These are phyloP conservation scores for Articulospora tetracladia DNA, from an alignment of 495 filamentous ascomycete genomes.

Conservation along the genomic window DNA sequence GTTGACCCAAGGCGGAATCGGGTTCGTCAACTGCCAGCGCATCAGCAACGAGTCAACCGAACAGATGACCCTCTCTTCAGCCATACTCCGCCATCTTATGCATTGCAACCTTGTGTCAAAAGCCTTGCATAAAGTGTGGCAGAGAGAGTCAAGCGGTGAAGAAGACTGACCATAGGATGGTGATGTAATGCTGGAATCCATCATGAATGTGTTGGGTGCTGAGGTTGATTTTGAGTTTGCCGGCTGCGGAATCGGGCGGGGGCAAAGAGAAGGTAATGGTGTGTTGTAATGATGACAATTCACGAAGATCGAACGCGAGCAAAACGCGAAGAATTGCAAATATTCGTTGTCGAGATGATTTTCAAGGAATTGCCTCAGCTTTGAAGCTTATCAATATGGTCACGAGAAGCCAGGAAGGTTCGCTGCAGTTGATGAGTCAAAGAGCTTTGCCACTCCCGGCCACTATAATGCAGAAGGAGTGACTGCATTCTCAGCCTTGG, in stretches of 20 bases:
- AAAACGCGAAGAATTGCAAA: background rate
- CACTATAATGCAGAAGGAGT: background rate
- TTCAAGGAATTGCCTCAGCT: background rate
- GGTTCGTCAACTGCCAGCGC: constrained; percentile 2
- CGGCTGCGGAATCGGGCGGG: background rate
- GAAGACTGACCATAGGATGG: constrained; percentile 10
- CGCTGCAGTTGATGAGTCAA: background rate
- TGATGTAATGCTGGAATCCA: constrained; percentile 5
- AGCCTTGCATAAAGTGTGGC: constrained; percentile 4
- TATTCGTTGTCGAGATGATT: background rate
- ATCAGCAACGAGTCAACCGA: constrained; percentile 8
- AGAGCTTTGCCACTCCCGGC: background rate
- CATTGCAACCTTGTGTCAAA: constrained; percentile 16
- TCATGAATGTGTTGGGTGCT: background rate
- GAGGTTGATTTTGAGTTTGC: background rate
- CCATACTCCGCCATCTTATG: constrained; percentile 6
- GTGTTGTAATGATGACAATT: background rate
- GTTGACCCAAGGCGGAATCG: background rate
- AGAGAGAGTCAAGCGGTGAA: constrained; percentile 9
- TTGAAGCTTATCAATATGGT: background rate
- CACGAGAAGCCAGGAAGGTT: background rate
- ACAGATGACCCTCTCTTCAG: constrained; percentile 6
- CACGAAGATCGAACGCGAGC: background rate
- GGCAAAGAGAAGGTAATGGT: background rate
- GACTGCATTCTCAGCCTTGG: background rate